A percentile compares a stretch with the other conserved stretches of the same genome.
Conservation (phyloP, 2,329 filamentous ascomycete genomes). For the Byssothecium circinans region DNA sequence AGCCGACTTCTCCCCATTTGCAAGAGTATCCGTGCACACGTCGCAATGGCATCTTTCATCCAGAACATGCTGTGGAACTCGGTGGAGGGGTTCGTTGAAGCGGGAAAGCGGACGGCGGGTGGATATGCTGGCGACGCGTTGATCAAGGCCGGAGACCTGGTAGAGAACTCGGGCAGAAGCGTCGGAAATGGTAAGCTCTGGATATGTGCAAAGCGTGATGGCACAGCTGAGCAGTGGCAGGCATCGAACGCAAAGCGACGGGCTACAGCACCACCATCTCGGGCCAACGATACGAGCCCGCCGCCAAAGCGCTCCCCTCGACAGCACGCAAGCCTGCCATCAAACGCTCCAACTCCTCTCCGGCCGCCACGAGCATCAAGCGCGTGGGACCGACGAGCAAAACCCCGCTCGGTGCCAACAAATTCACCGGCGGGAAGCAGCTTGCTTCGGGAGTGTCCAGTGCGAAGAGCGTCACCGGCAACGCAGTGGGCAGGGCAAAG, state of each 20-base stretch:
- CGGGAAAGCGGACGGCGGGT: slow-evolving; percentile 39
- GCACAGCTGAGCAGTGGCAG: slow-evolving; percentile 13
- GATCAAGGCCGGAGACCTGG: slow-evolving; percentile 42
- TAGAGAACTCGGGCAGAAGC: slow-evolving; percentile 37
- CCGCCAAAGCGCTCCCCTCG: slow-evolving; percentile 31
- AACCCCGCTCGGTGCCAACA: slow-evolving; percentile 32
- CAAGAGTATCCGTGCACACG: not conserved
- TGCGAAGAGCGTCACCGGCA: slow-evolving; percentile 5
- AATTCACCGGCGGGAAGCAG: slow-evolving; percentile 28
- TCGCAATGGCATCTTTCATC: slow-evolving; percentile 34
- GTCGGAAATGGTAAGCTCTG: slow-evolving; percentile 33
- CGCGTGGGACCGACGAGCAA: slow-evolving; percentile 11
- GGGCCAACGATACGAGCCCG: slow-evolving; percentile 31
- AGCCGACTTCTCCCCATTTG: not conserved
- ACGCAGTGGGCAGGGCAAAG: slow-evolving; percentile 6
- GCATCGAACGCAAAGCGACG: slow-evolving; percentile 35
- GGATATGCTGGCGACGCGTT: slow-evolving; percentile 43
- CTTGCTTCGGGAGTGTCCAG: slow-evolving; percentile 15
- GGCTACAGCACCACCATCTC: slow-evolving; percentile 32
- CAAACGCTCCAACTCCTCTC: slow-evolving; percentile 38
- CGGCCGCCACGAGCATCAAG: slow-evolving; percentile 22
- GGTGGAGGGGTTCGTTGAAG: slow-evolving; percentile 42
- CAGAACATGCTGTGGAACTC: slow-evolving; percentile 44
- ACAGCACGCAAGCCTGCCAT: slow-evolving; percentile 33
- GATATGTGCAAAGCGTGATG: too few relatives aligned